Base-by-base conservation (phyloP, 2,329 filamentous ascomycete genomes). In the Pseudodiploospora longispora region DNA sequence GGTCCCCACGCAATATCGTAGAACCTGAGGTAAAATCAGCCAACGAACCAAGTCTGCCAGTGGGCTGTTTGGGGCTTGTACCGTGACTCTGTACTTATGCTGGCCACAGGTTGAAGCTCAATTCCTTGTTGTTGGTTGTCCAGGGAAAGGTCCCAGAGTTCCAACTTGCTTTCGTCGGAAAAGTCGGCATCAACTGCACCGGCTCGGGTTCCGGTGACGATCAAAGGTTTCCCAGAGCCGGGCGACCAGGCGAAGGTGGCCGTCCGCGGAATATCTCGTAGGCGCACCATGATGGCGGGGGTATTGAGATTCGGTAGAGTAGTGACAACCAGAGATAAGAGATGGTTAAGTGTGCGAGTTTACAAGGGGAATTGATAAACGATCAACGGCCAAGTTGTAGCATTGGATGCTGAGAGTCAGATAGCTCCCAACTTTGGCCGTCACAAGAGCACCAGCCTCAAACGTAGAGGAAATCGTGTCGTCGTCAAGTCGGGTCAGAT, bases 161-260 rank as follows among this genome's bases (percentile, higher is more conserved):
- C 93, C 46, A 98, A 73, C 70, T 91, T 91, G 52, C 89, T 96
- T 65, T 97, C 90, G 65, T 93, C 93, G 29, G 93, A 97, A 69
- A 98, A 98, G 66, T 97, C 90, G 56, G 87, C 90, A 67, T 95
- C 89, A 36, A 98, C 89, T 57, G 93, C 93, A 51, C 93, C 93
- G 49, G 93, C 90, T 56, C 90, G 83, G 38, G 93, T 98, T 57
- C 93, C 93, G 29, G 93, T 98, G 48, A 88, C 91, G 52, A 98
- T 74, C 55, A 95, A 75, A 56, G 91, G 89, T 55, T 83, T 80
- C 34, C 79, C 77, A 41, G 87, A 71, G 56, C 83, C 86, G 28
- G 90, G 85, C 55, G 88, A 95, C 91, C 93, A 98, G 61, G 93
- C 88, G 67, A 98, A 98, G 59, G 91, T 86, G 66, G 91, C 93